These are phyloP conservation scores for Penicillium argentinense DNA, from an alignment of 495 filamentous ascomycete genomes.

Conservation along the genomic window DNA sequence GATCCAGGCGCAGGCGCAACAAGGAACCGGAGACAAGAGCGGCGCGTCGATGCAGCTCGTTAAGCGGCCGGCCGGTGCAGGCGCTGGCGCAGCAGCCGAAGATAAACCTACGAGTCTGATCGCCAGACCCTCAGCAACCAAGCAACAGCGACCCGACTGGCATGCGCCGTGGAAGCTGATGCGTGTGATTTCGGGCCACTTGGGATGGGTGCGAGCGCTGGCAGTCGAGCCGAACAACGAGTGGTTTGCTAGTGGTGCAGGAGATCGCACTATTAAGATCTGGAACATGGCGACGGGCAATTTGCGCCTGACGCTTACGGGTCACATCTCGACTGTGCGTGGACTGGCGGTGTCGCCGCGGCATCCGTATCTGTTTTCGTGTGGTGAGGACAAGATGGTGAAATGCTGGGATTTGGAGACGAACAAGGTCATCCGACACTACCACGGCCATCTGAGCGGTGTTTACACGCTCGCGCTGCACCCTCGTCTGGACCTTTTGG, in stretches of 20 bases:
- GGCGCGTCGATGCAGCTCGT: slow-evolving; percentile 48
- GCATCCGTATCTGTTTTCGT: slow-evolving; percentile 97
- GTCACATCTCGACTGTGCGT: slow-evolving; percentile 95
- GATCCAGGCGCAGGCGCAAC: slow-evolving; percentile 31
- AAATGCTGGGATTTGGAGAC: slow-evolving; percentile 99
- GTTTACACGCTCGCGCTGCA: slow-evolving; percentile 92
- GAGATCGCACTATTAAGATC: slow-evolving; percentile 97
- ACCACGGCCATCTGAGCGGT: slow-evolving; percentile 95
- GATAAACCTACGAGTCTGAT: slow-evolving; percentile 60
- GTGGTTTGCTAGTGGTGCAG: slow-evolving; percentile 96
- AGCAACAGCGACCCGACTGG: slow-evolving; percentile 85
- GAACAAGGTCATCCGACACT: slow-evolving; percentile 98
- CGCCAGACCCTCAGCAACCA: slow-evolving; percentile 62
- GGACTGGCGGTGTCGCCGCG: slow-evolving; percentile 89
- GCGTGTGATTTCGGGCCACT: slow-evolving; percentile 93
- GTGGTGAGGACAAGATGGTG: slow-evolving; percentile 99
- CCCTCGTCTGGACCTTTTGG: slow-evolving; percentile 89
- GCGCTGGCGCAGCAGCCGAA: slow-evolving; percentile 29
- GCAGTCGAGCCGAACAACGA: slow-evolving; percentile 94
- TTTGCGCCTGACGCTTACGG: slow-evolving; percentile 84
- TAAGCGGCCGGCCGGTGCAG: slow-evolving; percentile 31
- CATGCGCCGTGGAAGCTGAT: slow-evolving; percentile 98
- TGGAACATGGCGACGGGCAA: slow-evolving; percentile 91
- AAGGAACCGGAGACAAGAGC: slow-evolving; percentile 30
- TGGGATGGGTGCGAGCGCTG: slow-evolving; percentile 92